Percentiles rank a stretch among this genome's conserved stretches.
phyloP scores from a whole-genome alignment of 371 early-diverging fungal genomes.

The Rhizopus stolonifer region DNA sequence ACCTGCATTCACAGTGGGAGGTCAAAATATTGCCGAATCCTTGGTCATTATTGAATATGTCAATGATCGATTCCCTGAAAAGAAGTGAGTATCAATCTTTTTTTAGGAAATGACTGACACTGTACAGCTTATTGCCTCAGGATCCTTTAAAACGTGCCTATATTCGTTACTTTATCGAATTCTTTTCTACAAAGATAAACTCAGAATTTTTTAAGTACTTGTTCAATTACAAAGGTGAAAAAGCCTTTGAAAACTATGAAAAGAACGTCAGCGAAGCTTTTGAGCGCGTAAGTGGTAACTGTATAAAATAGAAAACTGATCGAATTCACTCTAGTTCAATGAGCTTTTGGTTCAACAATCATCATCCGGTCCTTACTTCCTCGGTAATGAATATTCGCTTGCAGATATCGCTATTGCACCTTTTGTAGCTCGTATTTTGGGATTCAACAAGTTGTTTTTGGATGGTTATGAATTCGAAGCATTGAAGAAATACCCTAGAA shows the following conservation, averaged over 20 bases:
- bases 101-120: background rate
- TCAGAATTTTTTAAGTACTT: conserved; percentile 32
- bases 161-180: conserved; percentile 58
- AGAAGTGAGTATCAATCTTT: conserved; percentile 34
- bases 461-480: conserved; percentile 20
- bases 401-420: conserved; percentile 62
- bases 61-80: conserved; percentile 47
- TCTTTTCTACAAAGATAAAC: conserved; percentile 37
- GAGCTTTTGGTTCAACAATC: conserved; percentile 47
- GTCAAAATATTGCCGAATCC: conserved; percentile 48
- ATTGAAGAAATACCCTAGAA: conserved; percentile 25
- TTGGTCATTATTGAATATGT: conserved; percentile 52
- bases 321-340: conserved; percentile 26
- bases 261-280: conserved; percentile 20
- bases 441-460: conserved; percentile 12
- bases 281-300: conserved; percentile 22
- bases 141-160: conserved; percentile 50
- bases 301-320: conserved; percentile 1
- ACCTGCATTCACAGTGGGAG: conserved; percentile 44
- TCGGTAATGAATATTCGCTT: conserved; percentile 54
- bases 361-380: conserved; percentile 61
- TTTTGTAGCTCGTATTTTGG: conserved; percentile 38
- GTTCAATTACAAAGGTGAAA: conserved; percentile 21
- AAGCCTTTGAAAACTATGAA: conserved; percentile 21
- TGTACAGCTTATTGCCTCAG: conserved; percentile 34